Percentiles rank a stretch among this genome's conserved stretches.
Evolutionary conservation across 208 protist genomes (phyloP).

Genomic region (Trypanosoma avium): DNA sequence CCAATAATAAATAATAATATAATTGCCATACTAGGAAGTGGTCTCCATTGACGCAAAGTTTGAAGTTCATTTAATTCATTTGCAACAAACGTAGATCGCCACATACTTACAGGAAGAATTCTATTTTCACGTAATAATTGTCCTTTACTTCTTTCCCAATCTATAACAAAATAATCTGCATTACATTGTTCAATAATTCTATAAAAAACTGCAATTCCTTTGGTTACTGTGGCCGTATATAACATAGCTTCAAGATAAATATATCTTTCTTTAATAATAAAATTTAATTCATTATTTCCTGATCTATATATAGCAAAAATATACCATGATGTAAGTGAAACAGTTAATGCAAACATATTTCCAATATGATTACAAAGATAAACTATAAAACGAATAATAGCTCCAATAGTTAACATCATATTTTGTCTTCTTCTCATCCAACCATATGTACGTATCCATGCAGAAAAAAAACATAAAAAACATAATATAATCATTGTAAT

Average conservation of each 20-base stretch:
- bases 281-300: slow-evolving; percentile 31
- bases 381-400: slow-evolving; percentile 60
- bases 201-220: slow-evolving; percentile 68
- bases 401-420: slow-evolving; percentile 50
- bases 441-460: slow-evolving; percentile 71
- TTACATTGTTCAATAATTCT: slow-evolving; percentile 82
- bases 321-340: slow-evolving; percentile 66
- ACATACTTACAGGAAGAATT: slow-evolving; percentile 84
- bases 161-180: slow-evolving; percentile 86
- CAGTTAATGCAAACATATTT: slow-evolving; percentile 61
- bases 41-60: slow-evolving; percentile 65
- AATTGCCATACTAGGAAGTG: slow-evolving; percentile 70
- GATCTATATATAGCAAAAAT: slow-evolving; percentile 70
- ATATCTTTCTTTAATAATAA: slow-evolving; percentile 40
- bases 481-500: slow-evolving; percentile 62
- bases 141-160: slow-evolving; percentile 87
- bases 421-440: slow-evolving; percentile 85
- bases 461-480: slow-evolving; percentile 52
- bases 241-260: slow-evolving; percentile 70
- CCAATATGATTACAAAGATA: slow-evolving; percentile 76
- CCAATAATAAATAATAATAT: slow-evolving; percentile 71
- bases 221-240: slow-evolving; percentile 49
- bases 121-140: slow-evolving; percentile 86
- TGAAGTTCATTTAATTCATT: slow-evolving; percentile 87
- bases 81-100: slow-evolving; percentile 79